Conservation (phyloP, 164 flowering plant genomes). For the Buxus sempervirens region DNA sequence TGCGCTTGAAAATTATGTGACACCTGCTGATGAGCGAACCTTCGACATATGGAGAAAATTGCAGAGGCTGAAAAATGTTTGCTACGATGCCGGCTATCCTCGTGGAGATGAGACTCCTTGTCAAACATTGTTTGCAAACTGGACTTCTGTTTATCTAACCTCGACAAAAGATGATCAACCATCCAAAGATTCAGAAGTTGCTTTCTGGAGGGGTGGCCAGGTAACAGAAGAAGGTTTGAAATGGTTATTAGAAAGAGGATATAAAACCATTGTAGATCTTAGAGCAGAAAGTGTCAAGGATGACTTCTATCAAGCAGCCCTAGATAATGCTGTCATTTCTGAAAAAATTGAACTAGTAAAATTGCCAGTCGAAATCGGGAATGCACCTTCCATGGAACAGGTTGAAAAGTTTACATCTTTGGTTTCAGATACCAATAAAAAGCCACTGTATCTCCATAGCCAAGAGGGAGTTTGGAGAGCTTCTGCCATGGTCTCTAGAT, state of each 20-base stretch:
- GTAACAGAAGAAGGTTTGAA: conserved; percentile 81
- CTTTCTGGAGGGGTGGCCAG: conserved; percentile 91
- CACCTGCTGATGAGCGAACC: conserved; percentile 54
- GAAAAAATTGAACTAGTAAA: conserved; percentile 61
- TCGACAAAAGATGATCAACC: conserved; percentile 42
- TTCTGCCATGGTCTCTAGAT: conserved; percentile 91
- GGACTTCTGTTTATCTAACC: conserved; percentile 68
- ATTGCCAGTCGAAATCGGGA: conserved; percentile 76
- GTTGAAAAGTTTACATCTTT: conserved; percentile 77
- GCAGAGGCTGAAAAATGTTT: conserved; percentile 83
- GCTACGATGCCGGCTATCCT: conserved; percentile 92
- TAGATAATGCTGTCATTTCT: conserved; percentile 53
- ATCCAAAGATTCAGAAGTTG: conserved; percentile 46
- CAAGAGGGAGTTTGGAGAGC: conserved; percentile 90
- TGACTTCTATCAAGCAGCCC: conserved; percentile 50
- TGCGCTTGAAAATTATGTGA: conserved; percentile 76
- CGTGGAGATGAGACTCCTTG: conserved; percentile 62
- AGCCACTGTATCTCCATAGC: conserved; percentile 87
- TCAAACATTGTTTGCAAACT: conserved; percentile 78
- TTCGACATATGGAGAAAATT: conserved; percentile 78
- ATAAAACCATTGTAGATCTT: conserved; percentile 82
- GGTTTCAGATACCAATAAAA: conserved; percentile 57
- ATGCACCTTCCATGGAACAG: conserved; percentile 81
- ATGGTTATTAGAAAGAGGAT: conserved; percentile 74
- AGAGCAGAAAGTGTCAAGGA: conserved; percentile 84